Conservation (phyloP, 2,329 filamentous ascomycete species). For the Berkeleyomyces rouxiae region DNA sequence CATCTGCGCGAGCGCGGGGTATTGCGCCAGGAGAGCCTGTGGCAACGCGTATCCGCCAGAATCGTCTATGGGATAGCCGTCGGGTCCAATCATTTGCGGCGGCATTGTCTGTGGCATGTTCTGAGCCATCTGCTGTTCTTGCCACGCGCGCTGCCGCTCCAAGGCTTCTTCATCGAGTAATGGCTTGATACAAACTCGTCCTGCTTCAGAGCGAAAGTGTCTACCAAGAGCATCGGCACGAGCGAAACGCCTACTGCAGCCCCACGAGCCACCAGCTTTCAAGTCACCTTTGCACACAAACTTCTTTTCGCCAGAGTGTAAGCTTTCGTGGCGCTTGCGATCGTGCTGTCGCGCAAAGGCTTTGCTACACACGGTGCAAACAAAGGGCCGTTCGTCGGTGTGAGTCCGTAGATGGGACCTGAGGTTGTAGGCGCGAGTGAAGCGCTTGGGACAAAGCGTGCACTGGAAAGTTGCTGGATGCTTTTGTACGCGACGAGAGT, state of each 20-base stretch:
- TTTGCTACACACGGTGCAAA: slow-evolving; percentile 92
- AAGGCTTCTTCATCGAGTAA: slow-evolving; percentile 83
- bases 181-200: slow-evolving; percentile 93
- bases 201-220: slow-evolving; percentile 91
- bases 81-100: slow-evolving; percentile 39
- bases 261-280: slow-evolving; percentile 71
- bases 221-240: slow-evolving; percentile 86
- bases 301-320: slow-evolving; percentile 96
- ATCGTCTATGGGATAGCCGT: slow-evolving; percentile 40
- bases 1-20: slow-evolving; percentile 78
- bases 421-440: slow-evolving; percentile 91
- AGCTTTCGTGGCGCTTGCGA: slow-evolving; percentile 86
- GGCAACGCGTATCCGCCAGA: slow-evolving; percentile 54
- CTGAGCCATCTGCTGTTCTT: slow-evolving; percentile 53
- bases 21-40: slow-evolving; percentile 74
- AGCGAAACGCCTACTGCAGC: slow-evolving; percentile 82
- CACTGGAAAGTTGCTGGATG: slow-evolving; percentile 97
- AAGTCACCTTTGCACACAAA: slow-evolving; percentile 92
- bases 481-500: slow-evolving; percentile 76
- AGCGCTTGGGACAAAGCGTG: slow-evolving; percentile 80
- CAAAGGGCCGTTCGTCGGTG: slow-evolving; percentile 91
- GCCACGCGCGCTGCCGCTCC: slow-evolving; percentile 59
- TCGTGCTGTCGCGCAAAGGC: slow-evolving; percentile 96
- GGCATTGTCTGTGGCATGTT: slow-evolving; percentile 30
- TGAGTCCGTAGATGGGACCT: slow-evolving; percentile 91